Base-by-base conservation (phyloP, 2,329 filamentous ascomycete species). In the Talaromyces sp. region DNA sequence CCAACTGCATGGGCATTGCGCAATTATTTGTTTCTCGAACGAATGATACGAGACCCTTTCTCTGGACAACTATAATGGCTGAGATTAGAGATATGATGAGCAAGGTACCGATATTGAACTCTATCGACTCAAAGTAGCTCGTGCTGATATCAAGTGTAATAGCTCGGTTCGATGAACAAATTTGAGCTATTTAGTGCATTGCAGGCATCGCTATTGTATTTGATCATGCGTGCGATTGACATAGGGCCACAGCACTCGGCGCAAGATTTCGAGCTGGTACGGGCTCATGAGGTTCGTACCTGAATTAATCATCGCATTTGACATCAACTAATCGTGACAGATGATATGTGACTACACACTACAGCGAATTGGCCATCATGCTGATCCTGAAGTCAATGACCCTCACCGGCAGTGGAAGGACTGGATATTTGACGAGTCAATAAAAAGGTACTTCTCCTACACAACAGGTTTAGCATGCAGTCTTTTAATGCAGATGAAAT, bases 201-300 rank as follows among this genome's bases (percentile, higher is more conserved):
- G 35, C 54, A 61, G 41, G 59, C 59, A 22, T 62, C 58, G 4
- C 14, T 66, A 19, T 24, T 62, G 54, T 66, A 62, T 52, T 24
- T 66, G 50, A 66, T 66, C n/a, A 66, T 66, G 64, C 64, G 64
- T 14, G 64, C 64, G 13, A 62, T 62, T n/a, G 64, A 62, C 7
- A 54, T 35, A 19, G 43, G n/a, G 35, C 33, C 22, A 13, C 60
- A 45, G n/a, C 43, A 62, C 9, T 49, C 60, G 8, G n/a, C 52
- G 16, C n/a, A 59, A 16, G 64, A 66, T n/a, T 35, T 62, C 16
- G 64, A 62, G 19, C 27, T 66, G 24, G 50, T 62, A 56, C 27
- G 61, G 35, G 50, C 61, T 11, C 61, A 63, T 37, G 61, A 63
- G 61, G 61, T 63, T 57, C 13, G 60, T 47, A 27, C 27, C 11